Percentiles rank a stretch among this genome's conserved stretches.
These are phyloP conservation scores for Coprinopsis strossmayeri DNA, from an alignment of 768 basidiomycete genomes.

Conservation along the genomic window DNA sequence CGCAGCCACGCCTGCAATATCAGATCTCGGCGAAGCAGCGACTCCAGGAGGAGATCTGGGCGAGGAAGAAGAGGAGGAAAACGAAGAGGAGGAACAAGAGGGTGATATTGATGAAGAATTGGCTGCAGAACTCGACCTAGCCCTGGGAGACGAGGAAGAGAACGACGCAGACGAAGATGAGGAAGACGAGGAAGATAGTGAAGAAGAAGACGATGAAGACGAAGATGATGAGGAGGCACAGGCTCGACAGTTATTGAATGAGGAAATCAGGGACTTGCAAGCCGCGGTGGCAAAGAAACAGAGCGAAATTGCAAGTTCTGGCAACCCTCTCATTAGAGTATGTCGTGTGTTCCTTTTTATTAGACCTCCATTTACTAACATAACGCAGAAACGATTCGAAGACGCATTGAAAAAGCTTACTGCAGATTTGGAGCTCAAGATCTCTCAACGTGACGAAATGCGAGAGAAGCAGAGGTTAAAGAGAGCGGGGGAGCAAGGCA, in stretches of 20 bases:
- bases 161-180: constrained; percentile 61
- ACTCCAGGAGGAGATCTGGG: constrained; percentile 53
- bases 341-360: constrained; percentile 2
- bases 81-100: constrained; percentile 56
- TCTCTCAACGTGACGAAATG: constrained; percentile 71
- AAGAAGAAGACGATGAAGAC: constrained; percentile 73
- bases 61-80: constrained; percentile 52
- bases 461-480: constrained; percentile 67
- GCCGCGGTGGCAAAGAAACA: constrained; percentile 83
- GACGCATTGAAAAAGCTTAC: constrained; percentile 86
- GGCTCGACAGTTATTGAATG: constrained; percentile 73
- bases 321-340: constrained; percentile 85
- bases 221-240: constrained; percentile 80
- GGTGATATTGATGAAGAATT: constrained; percentile 86
- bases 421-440: constrained; percentile 81
- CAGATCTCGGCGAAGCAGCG: constrained; percentile 57
- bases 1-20: constrained; percentile 66
- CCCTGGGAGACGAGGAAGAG: constrained; percentile 66
- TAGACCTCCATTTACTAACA: not conserved
- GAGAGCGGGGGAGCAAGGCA: constrained; percentile 47
- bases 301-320: constrained; percentile 73
- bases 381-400: constrained; percentile 78
- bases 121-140: constrained; percentile 81
- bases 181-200: constrained; percentile 62
- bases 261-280: constrained; percentile 86